Evolutionary conservation across 2,329 filamentous ascomycete species (phyloP).

Genomic region (Diaporthe citri): DNA sequence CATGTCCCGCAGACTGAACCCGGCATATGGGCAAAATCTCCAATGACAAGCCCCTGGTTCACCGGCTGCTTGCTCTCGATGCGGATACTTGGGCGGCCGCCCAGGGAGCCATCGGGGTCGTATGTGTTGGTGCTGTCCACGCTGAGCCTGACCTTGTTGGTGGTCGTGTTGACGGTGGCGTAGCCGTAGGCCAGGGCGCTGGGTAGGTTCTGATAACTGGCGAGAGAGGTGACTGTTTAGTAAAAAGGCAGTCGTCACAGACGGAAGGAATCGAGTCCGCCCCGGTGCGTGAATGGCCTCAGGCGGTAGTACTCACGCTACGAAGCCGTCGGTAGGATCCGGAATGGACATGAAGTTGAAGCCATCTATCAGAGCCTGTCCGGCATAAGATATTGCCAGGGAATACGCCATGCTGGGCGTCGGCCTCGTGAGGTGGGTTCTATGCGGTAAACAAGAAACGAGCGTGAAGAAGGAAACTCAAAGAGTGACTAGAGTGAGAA

Average conservation of each 20-base stretch:
- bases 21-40: conserved; percentile 64
- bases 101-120: conserved; percentile 54
- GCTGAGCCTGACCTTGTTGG: conserved; percentile 58
- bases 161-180: conserved; percentile 56
- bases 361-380: conserved; percentile 57
- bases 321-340: conserved; percentile 77
- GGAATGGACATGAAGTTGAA: conserved; percentile 63
- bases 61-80: conserved; percentile 60
- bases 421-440: background rate
- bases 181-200: conserved; percentile 55
- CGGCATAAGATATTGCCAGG: conserved; percentile 57
- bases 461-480: conserved; percentile 13
- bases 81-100: conserved; percentile 57
- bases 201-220: conserved; percentile 58
- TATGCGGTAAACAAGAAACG: background rate
- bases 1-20: conserved; percentile 61
- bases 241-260: background rate
- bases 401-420: conserved; percentile 49
- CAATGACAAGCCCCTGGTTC: conserved; percentile 59
- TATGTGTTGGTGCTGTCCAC: conserved; percentile 58
- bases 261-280: conserved; percentile 37
- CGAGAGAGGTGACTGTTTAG: conserved; percentile 25
- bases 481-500: conserved; percentile 35
- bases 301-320: conserved; percentile 65
- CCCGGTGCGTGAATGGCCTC: background rate